These are phyloP conservation scores for Nannizziopsis arthrosporioides DNA, from an alignment of 2,329 filamentous ascomycete species.

Conservation along the genomic window DNA sequence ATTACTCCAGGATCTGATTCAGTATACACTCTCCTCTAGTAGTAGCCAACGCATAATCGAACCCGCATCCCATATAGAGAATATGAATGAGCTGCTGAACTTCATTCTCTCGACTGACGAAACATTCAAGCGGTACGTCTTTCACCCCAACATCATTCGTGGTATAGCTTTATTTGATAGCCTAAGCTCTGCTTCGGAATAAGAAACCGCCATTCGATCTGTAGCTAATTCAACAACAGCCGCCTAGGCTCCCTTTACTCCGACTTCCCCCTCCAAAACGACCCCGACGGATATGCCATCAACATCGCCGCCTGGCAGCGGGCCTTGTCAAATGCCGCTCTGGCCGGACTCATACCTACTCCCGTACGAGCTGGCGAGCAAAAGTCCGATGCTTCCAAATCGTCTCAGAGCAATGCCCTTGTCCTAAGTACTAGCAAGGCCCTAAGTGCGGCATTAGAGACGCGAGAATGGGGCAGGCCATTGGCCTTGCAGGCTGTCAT, in stretches of 20 bases:
- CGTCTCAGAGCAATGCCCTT: constrained; percentile 37
- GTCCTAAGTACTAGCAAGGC: constrained; percentile 46
- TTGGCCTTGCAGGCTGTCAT: constrained; percentile 69
- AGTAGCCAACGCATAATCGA: not conserved
- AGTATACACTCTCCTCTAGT: no score
- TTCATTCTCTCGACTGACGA: constrained; percentile 52
- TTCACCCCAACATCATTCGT: no score
- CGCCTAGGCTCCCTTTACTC: constrained; percentile 79
- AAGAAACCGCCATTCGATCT: no score
- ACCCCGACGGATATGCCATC: constrained; percentile 73
- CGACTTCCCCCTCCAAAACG: constrained; percentile 68
- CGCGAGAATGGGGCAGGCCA: constrained; percentile 66
- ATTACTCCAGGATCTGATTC: no score
- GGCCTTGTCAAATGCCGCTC: constrained; percentile 57
- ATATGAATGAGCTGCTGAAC: constrained; percentile 51
- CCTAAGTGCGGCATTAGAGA: constrained; percentile 60
- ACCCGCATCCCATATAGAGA: not conserved
- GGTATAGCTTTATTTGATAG: not conserved
- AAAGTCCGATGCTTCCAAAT: constrained; percentile 4
- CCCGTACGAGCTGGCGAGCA: constrained; percentile 19
- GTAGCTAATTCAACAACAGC: not conserved
- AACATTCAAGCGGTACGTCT: constrained; percentile 39
- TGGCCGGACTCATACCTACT: constrained; percentile 48
- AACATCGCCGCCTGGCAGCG: constrained; percentile 70
- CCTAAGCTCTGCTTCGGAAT: not conserved